Percentiles rank a stretch among this genome's conserved stretches.
Evolutionary conservation across 139 green algal species (phyloP).

Genomic region (Volvox reticuliferus): DNA sequence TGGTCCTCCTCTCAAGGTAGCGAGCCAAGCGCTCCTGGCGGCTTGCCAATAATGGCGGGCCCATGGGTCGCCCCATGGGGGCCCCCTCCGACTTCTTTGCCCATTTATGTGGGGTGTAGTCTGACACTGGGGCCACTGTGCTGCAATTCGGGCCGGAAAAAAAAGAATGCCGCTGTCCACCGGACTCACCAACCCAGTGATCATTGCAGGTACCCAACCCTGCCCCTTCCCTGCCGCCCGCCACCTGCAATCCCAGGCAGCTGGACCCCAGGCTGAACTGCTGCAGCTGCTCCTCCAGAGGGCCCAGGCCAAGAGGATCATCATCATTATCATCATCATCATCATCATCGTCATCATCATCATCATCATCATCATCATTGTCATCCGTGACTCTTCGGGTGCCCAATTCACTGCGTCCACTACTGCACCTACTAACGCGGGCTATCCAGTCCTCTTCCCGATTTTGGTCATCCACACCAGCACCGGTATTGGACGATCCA

Average conservation of each 20-base stretch:
- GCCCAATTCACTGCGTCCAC: background rate
- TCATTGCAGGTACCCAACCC: background rate
- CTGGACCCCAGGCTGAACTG: conserved; percentile 27
- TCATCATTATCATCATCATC: background rate
- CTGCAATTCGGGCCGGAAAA: background rate
- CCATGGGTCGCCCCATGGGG: background rate
- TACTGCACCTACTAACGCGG: background rate
- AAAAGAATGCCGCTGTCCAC: background rate
- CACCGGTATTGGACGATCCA: background rate
- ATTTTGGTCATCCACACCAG: background rate
- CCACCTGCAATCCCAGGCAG: background rate
- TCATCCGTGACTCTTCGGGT: background rate
- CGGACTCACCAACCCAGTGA: background rate
- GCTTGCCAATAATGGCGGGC: background rate
- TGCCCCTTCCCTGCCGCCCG: no score
- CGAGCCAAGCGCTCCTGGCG: conserved; percentile 19
- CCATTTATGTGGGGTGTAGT: background rate
- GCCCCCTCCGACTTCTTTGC: background rate
- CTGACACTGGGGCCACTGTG: background rate
- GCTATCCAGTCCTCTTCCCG: background rate
- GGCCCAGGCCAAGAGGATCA: conserved; percentile 34
- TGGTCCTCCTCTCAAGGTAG: background rate
- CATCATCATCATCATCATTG: background rate
- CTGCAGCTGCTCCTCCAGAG: conserved; percentile 34
- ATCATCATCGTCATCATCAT: background rate